These are phyloP conservation scores for Dactylellina leptospora DNA, from an alignment of 2,329 filamentous ascomycete species.

Conservation along the genomic window DNA sequence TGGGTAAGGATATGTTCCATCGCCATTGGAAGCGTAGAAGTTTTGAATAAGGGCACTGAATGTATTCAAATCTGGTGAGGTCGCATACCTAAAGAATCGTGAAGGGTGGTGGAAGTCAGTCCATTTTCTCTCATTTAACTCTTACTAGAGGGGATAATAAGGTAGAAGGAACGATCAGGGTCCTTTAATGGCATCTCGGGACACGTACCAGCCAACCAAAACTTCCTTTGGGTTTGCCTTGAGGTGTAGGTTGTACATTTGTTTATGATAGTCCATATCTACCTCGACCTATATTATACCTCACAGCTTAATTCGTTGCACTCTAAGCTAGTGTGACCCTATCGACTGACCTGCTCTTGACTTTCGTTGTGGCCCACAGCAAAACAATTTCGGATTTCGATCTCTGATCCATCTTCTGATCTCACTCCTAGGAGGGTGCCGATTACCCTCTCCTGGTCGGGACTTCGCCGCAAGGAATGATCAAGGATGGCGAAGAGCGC, in stretches of 20 bases:
- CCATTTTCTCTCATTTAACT: no score
- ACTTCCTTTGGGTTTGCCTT: conserved; percentile 93
- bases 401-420: conserved; percentile 95
- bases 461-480: conserved; percentile 90
- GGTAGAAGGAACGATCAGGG: neutral
- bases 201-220: conserved; percentile 82
- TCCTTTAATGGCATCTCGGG: no score
- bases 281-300: conserved; percentile 79
- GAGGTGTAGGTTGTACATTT: conserved; percentile 94
- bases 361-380: conserved; percentile 98
- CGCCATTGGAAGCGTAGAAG: conserved; percentile 97
- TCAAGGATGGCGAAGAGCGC: conserved; percentile 82
- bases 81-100: conserved; percentile 77
- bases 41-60: conserved; percentile 99
- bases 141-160: no score
- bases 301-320: neutral
- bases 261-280: conserved; percentile 99
- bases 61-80: conserved; percentile 93
- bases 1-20: conserved; percentile 96
- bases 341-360: conserved; percentile 75
- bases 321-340: neutral
- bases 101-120: neutral
- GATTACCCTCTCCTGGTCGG: conserved; percentile 93
- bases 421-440: conserved; percentile 92
- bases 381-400: conserved; percentile 95